Percentiles rank a stretch among this genome's conserved stretches.
Evolutionary conservation across 345 rosid genomes (phyloP).

Genomic region (Murraya paniculata): DNA sequence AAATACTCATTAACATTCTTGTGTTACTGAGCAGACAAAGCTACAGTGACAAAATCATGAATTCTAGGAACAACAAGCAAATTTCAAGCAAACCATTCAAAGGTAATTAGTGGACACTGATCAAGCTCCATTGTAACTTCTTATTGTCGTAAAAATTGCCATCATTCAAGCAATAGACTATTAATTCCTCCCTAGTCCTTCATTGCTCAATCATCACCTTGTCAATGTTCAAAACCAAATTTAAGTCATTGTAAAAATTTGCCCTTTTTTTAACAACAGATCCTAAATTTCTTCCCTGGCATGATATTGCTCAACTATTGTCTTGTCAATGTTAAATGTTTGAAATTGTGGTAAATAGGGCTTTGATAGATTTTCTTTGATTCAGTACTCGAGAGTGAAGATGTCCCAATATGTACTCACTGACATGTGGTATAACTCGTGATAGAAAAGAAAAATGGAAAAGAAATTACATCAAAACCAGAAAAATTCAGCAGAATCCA

Average conservation of each 20-base stretch:
- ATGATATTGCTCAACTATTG: too few relatives aligned
- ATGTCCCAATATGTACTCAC: background rate
- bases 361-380: background rate
- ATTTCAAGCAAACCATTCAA: background rate
- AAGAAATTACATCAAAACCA: background rate
- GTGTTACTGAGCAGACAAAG: background rate
- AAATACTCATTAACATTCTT: background rate
- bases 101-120: background rate
- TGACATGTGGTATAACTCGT: background rate
- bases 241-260: too few relatives aligned
- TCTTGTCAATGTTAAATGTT: too few relatives aligned
- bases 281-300: too few relatives aligned
- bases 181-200: background rate
- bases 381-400: background rate
- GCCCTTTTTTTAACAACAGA: too few relatives aligned
- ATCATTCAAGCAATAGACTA: background rate
- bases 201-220: background rate
- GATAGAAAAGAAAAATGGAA: background rate
- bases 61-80: background rate
- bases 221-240: background rate
- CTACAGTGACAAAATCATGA: background rate
- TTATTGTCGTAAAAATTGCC: background rate
- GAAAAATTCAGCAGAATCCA: background rate
- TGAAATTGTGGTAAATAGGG: background rate
- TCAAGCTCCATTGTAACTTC: background rate